Evolutionary conservation across 2,329 filamentous ascomycete species (phyloP).

Genomic region (Aureobasidium uvarum): DNA sequence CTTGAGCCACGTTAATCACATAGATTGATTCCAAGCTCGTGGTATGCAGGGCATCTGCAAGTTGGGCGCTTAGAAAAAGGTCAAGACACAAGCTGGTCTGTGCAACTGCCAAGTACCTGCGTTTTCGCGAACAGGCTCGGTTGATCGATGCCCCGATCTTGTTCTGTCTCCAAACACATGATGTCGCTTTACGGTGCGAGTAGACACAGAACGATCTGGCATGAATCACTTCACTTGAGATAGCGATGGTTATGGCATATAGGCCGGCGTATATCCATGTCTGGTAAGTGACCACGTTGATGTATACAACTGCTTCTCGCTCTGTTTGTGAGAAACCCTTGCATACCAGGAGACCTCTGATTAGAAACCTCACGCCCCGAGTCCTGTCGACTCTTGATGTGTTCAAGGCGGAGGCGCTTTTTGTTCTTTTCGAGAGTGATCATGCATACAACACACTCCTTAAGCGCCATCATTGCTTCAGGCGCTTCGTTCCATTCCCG

Average conservation of each 20-base stretch:
- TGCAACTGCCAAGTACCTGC: neutral
- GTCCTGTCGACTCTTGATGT: neutral
- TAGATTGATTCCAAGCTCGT: neutral
- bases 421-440: neutral
- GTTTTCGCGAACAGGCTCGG: neutral
- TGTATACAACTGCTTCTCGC: neutral
- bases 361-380: neutral
- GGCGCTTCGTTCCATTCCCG: neutral
- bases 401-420: too few relatives aligned
- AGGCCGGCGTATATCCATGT: neutral
- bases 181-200: neutral
- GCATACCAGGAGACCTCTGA: neutral
- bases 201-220: too few relatives aligned
- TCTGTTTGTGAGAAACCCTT: neutral
- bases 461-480: neutral
- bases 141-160: neutral
- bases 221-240: neutral
- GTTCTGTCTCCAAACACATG: neutral
- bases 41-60: neutral
- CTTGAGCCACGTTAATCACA: neutral
- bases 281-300: too few relatives aligned
- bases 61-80: slow-evolving; percentile 1
- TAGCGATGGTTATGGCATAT: neutral
- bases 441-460: neutral
- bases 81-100: neutral